Evolutionary conservation across 1,284 basidiomycete species (phyloP).

Genomic region (Ustilago tritici): DNA sequence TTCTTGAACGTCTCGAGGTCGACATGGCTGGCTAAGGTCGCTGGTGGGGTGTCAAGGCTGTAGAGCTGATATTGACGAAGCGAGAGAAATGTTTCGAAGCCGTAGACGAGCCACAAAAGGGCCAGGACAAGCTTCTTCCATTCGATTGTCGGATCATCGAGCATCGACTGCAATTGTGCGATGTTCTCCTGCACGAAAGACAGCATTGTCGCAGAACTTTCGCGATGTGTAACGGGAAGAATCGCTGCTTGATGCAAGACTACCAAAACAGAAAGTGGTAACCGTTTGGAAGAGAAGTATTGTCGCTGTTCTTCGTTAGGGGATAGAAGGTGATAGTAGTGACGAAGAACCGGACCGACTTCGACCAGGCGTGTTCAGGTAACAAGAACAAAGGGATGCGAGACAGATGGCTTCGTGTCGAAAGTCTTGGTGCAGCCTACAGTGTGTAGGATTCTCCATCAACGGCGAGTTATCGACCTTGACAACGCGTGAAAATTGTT

Average conservation of each 20-base stretch:
- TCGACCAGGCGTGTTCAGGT: too few relatives aligned
- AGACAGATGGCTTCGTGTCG: too few relatives aligned
- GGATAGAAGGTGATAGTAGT: too few relatives aligned
- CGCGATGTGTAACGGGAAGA: background rate
- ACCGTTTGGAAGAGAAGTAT: too few relatives aligned
- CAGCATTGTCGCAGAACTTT: conserved; percentile 21
- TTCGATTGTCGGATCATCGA: conserved; percentile 73
- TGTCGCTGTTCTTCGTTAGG: too few relatives aligned
- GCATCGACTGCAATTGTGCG: conserved; percentile 35
- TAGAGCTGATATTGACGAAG: conserved; percentile 89
- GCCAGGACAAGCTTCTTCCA: conserved; percentile 80
- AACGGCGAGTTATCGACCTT: too few relatives aligned
- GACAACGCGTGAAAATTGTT: too few relatives aligned
- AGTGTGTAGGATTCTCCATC: too few relatives aligned
- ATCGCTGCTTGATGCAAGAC: background rate
- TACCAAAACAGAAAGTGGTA: background rate
- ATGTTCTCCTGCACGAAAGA: conserved; percentile 35
- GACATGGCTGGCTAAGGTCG: conserved; percentile 80
- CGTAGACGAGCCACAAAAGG: conserved; percentile 82
- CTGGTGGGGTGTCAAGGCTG: conserved; percentile 81
- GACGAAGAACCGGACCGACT: too few relatives aligned
- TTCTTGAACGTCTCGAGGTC: conserved; percentile 82
- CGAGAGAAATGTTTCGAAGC: conserved; percentile 86
- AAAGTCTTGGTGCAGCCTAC: too few relatives aligned
- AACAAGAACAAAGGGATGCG: too few relatives aligned